phyloP scores from a whole-genome alignment of 2,329 filamentous ascomycete species.

The Pestalotiopsis sp. region DNA sequence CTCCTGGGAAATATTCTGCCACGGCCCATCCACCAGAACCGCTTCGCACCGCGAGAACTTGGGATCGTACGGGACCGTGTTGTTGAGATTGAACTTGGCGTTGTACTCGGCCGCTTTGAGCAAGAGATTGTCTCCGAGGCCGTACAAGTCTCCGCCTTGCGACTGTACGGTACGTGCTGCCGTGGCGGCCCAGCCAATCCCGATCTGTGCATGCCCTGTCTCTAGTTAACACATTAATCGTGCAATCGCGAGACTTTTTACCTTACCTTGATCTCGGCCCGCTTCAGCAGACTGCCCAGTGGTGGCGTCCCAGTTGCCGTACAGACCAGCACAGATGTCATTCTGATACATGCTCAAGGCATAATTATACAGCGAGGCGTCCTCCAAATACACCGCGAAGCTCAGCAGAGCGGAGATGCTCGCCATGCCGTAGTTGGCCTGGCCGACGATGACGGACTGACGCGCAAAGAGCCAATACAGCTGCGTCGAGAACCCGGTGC shows the following conservation, averaged over 20 bases:
- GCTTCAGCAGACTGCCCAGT: slow-evolving; percentile 40
- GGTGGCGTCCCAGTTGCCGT: slow-evolving; percentile 29
- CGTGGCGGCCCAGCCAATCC: slow-evolving; percentile 36
- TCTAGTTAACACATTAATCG: background rate
- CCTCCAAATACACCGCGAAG: slow-evolving; percentile 44
- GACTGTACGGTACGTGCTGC: slow-evolving; percentile 35
- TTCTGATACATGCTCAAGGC: slow-evolving; percentile 38
- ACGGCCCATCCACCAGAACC: slow-evolving; percentile 40
- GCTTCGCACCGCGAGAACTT: slow-evolving; percentile 41
- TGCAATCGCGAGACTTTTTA: background rate
- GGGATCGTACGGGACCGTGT: slow-evolving; percentile 37
- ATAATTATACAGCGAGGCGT: slow-evolving; percentile 42
- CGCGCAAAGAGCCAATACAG: slow-evolving; percentile 44
- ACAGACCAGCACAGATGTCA: slow-evolving; percentile 38
- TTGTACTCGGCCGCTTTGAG: slow-evolving; percentile 39
- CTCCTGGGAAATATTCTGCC: slow-evolving; percentile 19
- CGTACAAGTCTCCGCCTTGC: slow-evolving; percentile 39
- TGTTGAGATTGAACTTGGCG: slow-evolving; percentile 40
- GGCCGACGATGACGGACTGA: slow-evolving; percentile 39
- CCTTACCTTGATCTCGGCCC: slow-evolving; percentile 36
- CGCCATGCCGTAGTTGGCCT: slow-evolving; percentile 45
- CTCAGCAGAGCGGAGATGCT: slow-evolving; percentile 40
- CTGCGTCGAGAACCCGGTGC: slow-evolving; percentile 39
- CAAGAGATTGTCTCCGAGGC: slow-evolving; percentile 32
- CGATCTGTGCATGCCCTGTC: slow-evolving; percentile 29